A percentile compares a stretch with the other conserved stretches of the same genome.
These are phyloP conservation scores for Cladobotryum protrusum DNA, from an alignment of 2,329 filamentous ascomycete genomes.

Conservation along the genomic window DNA sequence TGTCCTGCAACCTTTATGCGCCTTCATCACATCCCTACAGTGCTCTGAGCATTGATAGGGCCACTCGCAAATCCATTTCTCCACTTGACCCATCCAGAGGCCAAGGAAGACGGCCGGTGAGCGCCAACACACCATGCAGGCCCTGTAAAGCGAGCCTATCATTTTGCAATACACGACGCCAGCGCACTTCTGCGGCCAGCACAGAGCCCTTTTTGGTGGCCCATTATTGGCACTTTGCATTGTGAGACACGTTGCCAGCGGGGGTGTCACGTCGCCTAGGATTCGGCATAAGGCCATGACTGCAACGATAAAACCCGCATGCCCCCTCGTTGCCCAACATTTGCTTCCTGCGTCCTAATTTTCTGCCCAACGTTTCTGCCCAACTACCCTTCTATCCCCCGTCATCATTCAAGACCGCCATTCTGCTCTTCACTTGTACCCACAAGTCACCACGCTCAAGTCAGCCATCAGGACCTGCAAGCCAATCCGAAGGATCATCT, in stretches of 20 bases:
- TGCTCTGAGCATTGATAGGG: conserved; percentile 38
- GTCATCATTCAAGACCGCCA: conserved; percentile 12
- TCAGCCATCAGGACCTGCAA: conserved; percentile 12
- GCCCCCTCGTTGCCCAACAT: conserved; percentile 39
- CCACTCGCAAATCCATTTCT: conserved; percentile 24
- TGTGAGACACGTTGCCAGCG: conserved; percentile 18
- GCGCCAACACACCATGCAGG: conserved; percentile 23
- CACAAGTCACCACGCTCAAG: conserved; percentile 14
- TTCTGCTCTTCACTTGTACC: conserved; percentile 19
- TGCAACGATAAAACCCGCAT: conserved; percentile 44
- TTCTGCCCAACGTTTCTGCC: conserved; percentile 37
- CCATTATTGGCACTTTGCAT: conserved; percentile 12
- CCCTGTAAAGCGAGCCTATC: conserved; percentile 36
- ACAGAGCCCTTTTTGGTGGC: conserved; percentile 32
- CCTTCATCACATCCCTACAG: conserved; percentile 28
- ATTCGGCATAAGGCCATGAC: conserved; percentile 23
- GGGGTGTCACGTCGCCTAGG: conserved; percentile 17
- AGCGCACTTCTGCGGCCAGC: conserved; percentile 43
- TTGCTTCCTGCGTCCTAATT: conserved; percentile 23
- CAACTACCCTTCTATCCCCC: conserved; percentile 23
- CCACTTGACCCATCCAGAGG: conserved; percentile 24
- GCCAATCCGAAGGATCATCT: conserved; percentile 9
- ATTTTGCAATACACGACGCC: conserved; percentile 33
- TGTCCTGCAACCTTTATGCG: conserved; percentile 41
- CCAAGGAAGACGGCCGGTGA: conserved; percentile 35